Percentiles rank a stretch among this genome's conserved stretches.
Conservation (phyloP, 2,329 filamentous ascomycete genomes). For the Aspergillus sp. region DNA sequence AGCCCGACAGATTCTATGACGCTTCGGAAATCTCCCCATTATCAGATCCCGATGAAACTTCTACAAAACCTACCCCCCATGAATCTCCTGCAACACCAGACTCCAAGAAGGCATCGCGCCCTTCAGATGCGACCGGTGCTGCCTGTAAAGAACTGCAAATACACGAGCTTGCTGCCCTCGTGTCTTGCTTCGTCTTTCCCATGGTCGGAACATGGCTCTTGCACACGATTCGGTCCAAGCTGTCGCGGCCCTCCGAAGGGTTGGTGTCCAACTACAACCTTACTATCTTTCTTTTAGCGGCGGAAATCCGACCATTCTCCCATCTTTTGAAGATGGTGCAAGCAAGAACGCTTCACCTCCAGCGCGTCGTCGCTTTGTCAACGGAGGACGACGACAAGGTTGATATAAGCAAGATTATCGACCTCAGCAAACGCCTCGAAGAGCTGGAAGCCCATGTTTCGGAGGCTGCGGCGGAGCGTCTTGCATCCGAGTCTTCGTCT, state of each 20-base stretch:
- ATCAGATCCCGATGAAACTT: slow-evolving; percentile 29
- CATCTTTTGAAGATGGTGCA: slow-evolving; percentile 81
- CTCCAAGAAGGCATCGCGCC: slow-evolving; percentile 3
- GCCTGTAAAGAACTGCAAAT: slow-evolving; percentile 65
- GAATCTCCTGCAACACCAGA: slow-evolving; percentile 2
- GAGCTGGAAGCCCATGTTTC: slow-evolving; percentile 63
- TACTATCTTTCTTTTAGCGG: slow-evolving; percentile 82
- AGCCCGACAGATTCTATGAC: slow-evolving; percentile 36
- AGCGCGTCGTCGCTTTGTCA: slow-evolving; percentile 60
- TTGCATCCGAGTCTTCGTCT: slow-evolving; percentile 11
- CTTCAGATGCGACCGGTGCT: slow-evolving; percentile 28
- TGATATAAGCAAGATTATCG: slow-evolving; percentile 44
- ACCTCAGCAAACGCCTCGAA: slow-evolving; percentile 66
- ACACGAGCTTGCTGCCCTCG: slow-evolving; percentile 73
- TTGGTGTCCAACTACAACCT: slow-evolving; percentile 91
- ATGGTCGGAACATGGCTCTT: slow-evolving; percentile 78
- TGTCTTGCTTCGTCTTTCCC: slow-evolving; percentile 77
- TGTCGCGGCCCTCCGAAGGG: slow-evolving; percentile 80
- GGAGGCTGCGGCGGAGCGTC: slow-evolving; percentile 31
- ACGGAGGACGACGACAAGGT: slow-evolving; percentile 33
- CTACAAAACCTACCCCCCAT: slow-evolving; percentile 8
- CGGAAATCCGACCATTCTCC: slow-evolving; percentile 78
- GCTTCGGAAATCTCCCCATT: slow-evolving; percentile 20
- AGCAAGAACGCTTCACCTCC: slow-evolving; percentile 75
- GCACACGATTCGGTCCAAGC: slow-evolving; percentile 74